These are phyloP conservation scores for Coemansia sp. DNA, from an alignment of 192 early-diverging fungal species.

Conservation along the genomic window DNA sequence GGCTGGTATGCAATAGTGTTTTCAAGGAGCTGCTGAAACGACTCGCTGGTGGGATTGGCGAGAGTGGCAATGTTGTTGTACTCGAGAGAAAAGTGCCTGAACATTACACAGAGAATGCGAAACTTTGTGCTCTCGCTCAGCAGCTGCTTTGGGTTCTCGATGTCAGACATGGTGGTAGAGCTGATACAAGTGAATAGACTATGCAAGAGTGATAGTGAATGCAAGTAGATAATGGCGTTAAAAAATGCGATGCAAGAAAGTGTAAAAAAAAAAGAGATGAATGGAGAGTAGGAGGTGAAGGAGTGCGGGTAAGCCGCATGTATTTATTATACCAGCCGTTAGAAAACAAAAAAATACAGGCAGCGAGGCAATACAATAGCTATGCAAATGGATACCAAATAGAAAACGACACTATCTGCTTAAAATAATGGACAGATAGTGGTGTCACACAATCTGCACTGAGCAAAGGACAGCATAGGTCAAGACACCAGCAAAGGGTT, in stretches of 20 bases:
- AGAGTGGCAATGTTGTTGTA: constrained; percentile 31
- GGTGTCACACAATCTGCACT: background rate
- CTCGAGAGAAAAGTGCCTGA: constrained; percentile 27
- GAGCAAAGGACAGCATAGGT: background rate
- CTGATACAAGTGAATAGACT: background rate
- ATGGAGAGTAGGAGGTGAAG: background rate
- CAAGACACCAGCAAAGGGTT: background rate
- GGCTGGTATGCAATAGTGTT: constrained; percentile 28
- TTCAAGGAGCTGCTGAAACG: constrained; percentile 15
- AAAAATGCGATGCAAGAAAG: constrained; percentile 10
- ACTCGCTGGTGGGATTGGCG: constrained; percentile 18
- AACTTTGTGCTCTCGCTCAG: constrained; percentile 36
- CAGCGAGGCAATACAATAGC: background rate
- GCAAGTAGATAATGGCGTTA: background rate
- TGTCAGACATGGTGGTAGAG: constrained; percentile 1
- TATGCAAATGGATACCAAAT: background rate
- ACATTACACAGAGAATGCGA: constrained; percentile 39
- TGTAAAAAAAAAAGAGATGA: background rate
- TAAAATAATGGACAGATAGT: background rate
- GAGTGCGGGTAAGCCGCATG: background rate
- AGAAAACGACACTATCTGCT: background rate
- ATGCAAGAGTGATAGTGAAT: background rate
- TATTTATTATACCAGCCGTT: constrained; percentile 1
- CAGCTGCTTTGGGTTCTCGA: constrained; percentile 22
- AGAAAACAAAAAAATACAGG: no score